A percentile compares a stretch with the other conserved stretches of the same genome.
Conservation (phyloP, 2,329 filamentous ascomycete species). For the Albophoma yamanashiensis region DNA sequence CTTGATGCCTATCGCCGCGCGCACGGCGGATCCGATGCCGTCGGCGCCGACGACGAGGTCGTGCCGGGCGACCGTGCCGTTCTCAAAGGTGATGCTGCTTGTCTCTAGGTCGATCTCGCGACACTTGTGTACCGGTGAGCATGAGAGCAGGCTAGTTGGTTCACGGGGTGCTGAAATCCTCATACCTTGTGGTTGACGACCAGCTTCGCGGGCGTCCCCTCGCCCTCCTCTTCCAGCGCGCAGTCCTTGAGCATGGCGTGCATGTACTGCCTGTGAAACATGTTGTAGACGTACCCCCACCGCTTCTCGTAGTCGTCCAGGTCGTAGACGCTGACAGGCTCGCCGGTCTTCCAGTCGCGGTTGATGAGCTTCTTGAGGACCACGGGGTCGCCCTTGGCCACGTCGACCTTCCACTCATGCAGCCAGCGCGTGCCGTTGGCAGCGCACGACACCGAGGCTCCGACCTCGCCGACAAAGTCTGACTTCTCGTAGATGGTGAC, state of each 20-base stretch:
- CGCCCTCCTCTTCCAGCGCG: slow-evolving; percentile 40
- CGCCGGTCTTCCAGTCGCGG: slow-evolving; percentile 59
- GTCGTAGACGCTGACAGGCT: slow-evolving; percentile 53
- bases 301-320: slow-evolving; percentile 53
- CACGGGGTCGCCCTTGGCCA: slow-evolving; percentile 54
- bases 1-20: slow-evolving; percentile 50
- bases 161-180: neutral
- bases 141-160: too few relatives aligned
- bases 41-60: slow-evolving; percentile 55
- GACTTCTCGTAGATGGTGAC: slow-evolving; percentile 55
- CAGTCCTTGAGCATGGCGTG: slow-evolving; percentile 54
- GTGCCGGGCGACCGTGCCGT: slow-evolving; percentile 37
- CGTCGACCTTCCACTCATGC: slow-evolving; percentile 56
- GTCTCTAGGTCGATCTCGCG: slow-evolving; percentile 39
- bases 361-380: slow-evolving; percentile 57
- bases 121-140: slow-evolving; percentile 19
- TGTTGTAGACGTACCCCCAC: slow-evolving; percentile 57
- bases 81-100: slow-evolving; percentile 40
- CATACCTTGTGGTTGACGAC: slow-evolving; percentile 44
- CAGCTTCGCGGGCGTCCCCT: slow-evolving; percentile 41
- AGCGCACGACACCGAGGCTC: slow-evolving; percentile 56
- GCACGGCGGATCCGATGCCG: slow-evolving; percentile 56
- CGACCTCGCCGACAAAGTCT: slow-evolving; percentile 58
- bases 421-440: slow-evolving; percentile 62
- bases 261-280: slow-evolving; percentile 62